Conservation (phyloP, 306 rosid genomes). For the Quercus ilex region DNA sequence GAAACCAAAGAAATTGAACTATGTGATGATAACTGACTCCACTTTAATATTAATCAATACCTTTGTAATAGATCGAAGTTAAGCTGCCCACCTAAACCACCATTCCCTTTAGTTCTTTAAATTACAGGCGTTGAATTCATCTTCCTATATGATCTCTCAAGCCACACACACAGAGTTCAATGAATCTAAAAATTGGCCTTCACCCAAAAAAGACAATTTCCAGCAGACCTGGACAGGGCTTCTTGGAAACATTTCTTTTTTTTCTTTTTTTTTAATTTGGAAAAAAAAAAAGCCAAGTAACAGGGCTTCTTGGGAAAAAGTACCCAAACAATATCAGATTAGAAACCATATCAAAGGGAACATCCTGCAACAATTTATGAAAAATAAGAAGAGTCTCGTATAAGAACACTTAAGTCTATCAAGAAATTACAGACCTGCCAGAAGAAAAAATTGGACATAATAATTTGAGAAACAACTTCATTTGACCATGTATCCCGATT, state of each 20-base stretch:
- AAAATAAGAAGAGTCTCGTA: neutral
- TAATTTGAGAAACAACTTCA: conserved; percentile 96
- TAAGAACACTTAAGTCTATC: neutral
- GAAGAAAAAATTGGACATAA: conserved; percentile 77
- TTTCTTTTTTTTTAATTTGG: too few species aligned
- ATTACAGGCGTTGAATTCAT: neutral
- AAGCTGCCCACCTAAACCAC: neutral
- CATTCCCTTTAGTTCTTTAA: neutral
- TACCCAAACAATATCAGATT: neutral
- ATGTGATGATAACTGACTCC: neutral
- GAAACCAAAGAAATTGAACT: neutral
- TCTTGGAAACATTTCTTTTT: too few species aligned
- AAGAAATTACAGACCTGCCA: conserved; percentile 78
- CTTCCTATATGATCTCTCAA: neutral
- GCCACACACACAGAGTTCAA: neutral
- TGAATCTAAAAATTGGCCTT: neutral
- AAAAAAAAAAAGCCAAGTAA: too few species aligned
- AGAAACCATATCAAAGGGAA: neutral
- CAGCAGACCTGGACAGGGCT: neutral
- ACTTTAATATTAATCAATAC: neutral
- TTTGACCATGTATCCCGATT: conserved; percentile 98
- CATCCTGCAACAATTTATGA: neutral
- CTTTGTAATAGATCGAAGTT: neutral
- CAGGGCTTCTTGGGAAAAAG: neutral
- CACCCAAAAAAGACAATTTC: neutral